phyloP scores from a whole-genome alignment of 1,284 basidiomycete genomes.

The Lignosus rhinocerotis region DNA sequence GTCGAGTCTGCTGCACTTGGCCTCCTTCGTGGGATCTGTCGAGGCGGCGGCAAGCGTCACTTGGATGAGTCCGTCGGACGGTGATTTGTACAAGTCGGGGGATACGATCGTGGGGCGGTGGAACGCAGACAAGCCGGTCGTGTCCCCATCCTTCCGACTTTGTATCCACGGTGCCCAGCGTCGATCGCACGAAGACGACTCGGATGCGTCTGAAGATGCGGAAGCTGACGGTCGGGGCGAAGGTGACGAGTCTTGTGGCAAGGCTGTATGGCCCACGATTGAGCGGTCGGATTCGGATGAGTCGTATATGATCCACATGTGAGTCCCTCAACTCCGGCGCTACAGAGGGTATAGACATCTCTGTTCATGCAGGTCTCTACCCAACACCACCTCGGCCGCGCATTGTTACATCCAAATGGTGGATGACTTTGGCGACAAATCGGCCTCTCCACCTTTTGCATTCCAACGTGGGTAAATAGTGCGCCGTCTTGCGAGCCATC shows the following conservation, averaged over 20 bases:
- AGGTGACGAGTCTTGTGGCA: slow-evolving; percentile 34
- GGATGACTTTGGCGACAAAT: slow-evolving; percentile 39
- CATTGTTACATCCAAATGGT: slow-evolving; percentile 42
- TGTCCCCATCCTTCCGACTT: slow-evolving; percentile 32
- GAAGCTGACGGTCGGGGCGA: too few relatives aligned
- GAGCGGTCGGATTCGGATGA: slow-evolving; percentile 33
- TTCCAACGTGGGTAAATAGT: slow-evolving; percentile 38
- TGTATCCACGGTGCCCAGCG: slow-evolving; percentile 17
- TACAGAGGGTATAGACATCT: neutral
- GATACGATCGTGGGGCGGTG: slow-evolving; percentile 34
- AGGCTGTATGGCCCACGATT: slow-evolving; percentile 40
- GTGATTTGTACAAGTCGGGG: slow-evolving; percentile 32
- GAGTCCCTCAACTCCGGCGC: slow-evolving; percentile 5
- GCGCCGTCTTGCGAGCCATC: neutral
- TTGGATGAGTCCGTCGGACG: slow-evolving; percentile 32
- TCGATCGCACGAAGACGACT: neutral
- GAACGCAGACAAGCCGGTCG: slow-evolving; percentile 25
- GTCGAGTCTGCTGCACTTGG: slow-evolving; percentile 11
- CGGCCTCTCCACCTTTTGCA: slow-evolving; percentile 42
- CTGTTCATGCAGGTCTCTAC: slow-evolving; percentile 32
- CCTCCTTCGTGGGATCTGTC: slow-evolving; percentile 1
- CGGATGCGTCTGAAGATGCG: neutral
- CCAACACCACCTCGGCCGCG: slow-evolving; percentile 32
- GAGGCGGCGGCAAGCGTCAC: slow-evolving; percentile 19
- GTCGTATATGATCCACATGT: slow-evolving; percentile 33